Base-by-base conservation (phyloP, 345 rosid genomes). In the Acer yangbiense region DNA sequence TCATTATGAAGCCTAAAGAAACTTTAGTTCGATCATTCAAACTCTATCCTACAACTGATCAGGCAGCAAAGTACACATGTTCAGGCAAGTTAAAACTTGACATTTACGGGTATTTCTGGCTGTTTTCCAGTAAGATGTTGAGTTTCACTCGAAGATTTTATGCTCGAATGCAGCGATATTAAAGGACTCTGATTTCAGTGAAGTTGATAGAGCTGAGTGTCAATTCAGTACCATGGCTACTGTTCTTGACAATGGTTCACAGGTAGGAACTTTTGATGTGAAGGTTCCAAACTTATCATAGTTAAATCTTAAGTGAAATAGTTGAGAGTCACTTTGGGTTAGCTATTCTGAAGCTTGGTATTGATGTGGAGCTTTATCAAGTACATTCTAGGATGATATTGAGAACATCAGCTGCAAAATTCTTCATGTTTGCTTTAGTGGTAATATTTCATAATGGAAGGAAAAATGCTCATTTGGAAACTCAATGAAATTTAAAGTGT, bases 181-280 rank as follows among this genome's bases (percentile, higher is more conserved):
- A 10, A 92, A 94, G 88, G 97, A 95, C 68, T 92, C 98, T 43
- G 91, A 88, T 79, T 95, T 92, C 80, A 85, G 23, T 35, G 99
- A 93, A 86, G 94, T 86, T 73, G 98, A 93, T 80, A 86, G 97
- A 88, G 97, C 97, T 14, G 97, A 92, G 74, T 94, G 95, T 82
- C 97, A 92, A 62, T 96, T 92, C 81, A 92, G 87, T 81, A 94
- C 99, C 35, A 94, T 91, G 17, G 90, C 94, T 32, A 95, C 98
- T 0, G 73, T 89, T 77, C 82, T 91, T 52, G 93, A 94, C 78
- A 95, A 92, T 88, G 97, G 97, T 84, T 82, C 97, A 61, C 97
- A 93, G 96, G 97, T 95, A 35, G 39, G 39, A 35, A 35, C 39
- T 35, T 35, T 35, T 35, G 39, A 35, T 35, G 39, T 35, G 39